Evolutionary conservation across 2,329 filamentous ascomycete genomes (phyloP).

Genomic region (Hypocrella siamensis): DNA sequence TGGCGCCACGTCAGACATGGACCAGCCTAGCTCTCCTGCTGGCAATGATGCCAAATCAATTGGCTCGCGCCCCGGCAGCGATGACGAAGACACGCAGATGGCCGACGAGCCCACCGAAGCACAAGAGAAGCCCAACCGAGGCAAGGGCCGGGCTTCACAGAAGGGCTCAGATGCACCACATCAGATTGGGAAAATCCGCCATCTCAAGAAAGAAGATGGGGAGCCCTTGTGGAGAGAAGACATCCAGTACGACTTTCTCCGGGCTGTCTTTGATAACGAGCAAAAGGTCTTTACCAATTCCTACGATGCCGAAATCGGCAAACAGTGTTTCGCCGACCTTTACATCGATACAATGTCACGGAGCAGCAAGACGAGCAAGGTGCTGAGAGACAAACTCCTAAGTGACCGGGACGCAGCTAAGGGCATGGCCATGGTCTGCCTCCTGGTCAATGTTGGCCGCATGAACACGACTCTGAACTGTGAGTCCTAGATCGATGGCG

Average conservation of each 20-base stretch:
- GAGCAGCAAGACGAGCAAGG: slow-evolving; percentile 98
- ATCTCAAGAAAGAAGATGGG: slow-evolving; percentile 79
- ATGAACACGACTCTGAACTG: slow-evolving; percentile 99
- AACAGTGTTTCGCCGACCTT: slow-evolving; percentile 79
- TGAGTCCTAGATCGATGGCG: slow-evolving; percentile 26
- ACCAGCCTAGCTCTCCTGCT: slow-evolving; percentile 29
- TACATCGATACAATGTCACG: slow-evolving; percentile 98
- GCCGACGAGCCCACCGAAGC: slow-evolving; percentile 27
- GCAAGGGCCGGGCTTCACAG: slow-evolving; percentile 18
- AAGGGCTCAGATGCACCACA: slow-evolving; percentile 18
- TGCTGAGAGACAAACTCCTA: slow-evolving; percentile 88
- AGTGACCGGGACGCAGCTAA: slow-evolving; percentile 84
- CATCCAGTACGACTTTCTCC: slow-evolving; percentile 78
- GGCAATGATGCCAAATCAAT: slow-evolving; percentile 28
- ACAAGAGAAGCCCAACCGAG: slow-evolving; percentile 20
- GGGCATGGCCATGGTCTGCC: slow-evolving; percentile 98
- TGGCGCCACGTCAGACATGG: slow-evolving; percentile 27
- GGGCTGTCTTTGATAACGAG: slow-evolving; percentile 63
- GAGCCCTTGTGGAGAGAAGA: slow-evolving; percentile 76
- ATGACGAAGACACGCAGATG: slow-evolving; percentile 31
- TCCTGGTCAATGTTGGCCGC: slow-evolving; percentile 89
- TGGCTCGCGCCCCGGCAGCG: slow-evolving; percentile 25
- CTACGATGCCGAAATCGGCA: slow-evolving; percentile 51
- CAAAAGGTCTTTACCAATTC: slow-evolving; percentile 74
- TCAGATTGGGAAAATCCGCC: slow-evolving; percentile 55